phyloP scores from a whole-genome alignment of 2,329 filamentous ascomycete species.

The Fusarium sp. region DNA sequence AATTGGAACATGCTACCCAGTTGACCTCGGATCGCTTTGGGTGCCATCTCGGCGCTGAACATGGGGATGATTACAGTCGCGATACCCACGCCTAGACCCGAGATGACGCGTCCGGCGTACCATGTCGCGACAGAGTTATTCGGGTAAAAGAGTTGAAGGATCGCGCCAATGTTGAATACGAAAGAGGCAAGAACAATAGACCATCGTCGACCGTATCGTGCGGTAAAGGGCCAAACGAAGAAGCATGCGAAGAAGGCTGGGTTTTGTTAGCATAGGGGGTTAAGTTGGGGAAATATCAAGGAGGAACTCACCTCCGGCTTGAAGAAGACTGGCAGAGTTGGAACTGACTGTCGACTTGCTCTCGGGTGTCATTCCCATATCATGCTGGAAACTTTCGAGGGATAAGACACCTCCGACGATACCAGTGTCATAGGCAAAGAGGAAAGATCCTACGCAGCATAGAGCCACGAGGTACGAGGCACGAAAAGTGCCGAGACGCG shows the following conservation, averaged over 20 bases:
- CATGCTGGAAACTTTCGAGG: constrained; percentile 49
- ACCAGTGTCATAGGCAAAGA: constrained; percentile 55
- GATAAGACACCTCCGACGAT: constrained; percentile 54
- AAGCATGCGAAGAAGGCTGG: constrained; percentile 55
- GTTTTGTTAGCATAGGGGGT: background rate
- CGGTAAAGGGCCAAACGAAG: constrained; percentile 55
- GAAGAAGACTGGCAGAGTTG: constrained; percentile 53
- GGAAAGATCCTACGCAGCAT: constrained; percentile 51
- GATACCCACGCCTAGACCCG: constrained; percentile 50
- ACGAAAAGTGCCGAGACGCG: constrained; percentile 48
- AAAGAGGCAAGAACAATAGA: constrained; percentile 51
- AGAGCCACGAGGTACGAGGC: constrained; percentile 51
- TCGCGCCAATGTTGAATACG: constrained; percentile 56
- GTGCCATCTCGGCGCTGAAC: constrained; percentile 56
- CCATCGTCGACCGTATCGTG: constrained; percentile 51
- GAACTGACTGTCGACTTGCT: constrained; percentile 48
- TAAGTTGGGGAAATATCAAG: background rate
- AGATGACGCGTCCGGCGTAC: constrained; percentile 51
- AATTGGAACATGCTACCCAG: constrained; percentile 56
- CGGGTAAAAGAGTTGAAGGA: constrained; percentile 50
- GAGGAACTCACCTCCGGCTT: constrained; percentile 49
- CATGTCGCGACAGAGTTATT: constrained; percentile 50
- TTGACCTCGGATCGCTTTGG: constrained; percentile 55
- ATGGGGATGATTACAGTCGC: constrained; percentile 56
- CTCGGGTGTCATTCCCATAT: constrained; percentile 47